phyloP scores from a whole-genome alignment of 176 grass and related monocot species.

The Tuctoria greenei region DNA sequence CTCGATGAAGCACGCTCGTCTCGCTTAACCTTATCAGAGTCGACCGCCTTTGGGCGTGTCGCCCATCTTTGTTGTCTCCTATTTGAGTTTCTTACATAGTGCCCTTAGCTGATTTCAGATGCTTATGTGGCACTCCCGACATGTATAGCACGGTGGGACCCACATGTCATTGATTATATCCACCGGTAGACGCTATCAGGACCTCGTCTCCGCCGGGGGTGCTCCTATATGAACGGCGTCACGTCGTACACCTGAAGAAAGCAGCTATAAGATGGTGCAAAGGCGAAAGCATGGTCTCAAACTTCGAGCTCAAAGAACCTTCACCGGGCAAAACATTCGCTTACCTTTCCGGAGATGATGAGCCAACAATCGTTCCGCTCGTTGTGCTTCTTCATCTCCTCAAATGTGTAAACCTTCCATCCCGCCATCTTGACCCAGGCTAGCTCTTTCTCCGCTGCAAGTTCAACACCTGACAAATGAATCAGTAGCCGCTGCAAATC shows the following conservation, averaged over 20 bases:
- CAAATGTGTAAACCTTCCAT: conserved; percentile 53
- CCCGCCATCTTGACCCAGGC: conserved; percentile 37
- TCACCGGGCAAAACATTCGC: background rate
- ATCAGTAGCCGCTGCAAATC: background rate
- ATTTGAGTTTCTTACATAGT: too few species aligned
- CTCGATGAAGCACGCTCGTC: too few species aligned
- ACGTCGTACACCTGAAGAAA: conserved; percentile 77
- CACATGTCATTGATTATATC: too few species aligned
- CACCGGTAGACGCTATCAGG: conserved; percentile 71
- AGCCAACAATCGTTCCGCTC: conserved; percentile 72
- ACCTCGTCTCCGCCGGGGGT: conserved; percentile 94
- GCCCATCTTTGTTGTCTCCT: too few species aligned
- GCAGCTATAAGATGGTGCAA: background rate
- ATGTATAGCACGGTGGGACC: too few species aligned
- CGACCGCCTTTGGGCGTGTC: too few species aligned
- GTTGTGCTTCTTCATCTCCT: conserved; percentile 71
- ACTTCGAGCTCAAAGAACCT: background rate
- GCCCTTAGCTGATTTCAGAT: too few species aligned
- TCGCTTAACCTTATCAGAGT: too few species aligned
- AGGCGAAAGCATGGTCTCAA: too few species aligned
- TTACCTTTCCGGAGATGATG: conserved; percentile 75
- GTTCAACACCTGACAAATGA: background rate
- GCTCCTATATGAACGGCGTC: conserved; percentile 84
- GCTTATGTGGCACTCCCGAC: too few species aligned
- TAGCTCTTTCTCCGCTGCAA: background rate